These are phyloP conservation scores for Alternaria postmessia DNA, from an alignment of 2,329 filamentous ascomycete species.

Conservation along the genomic window DNA sequence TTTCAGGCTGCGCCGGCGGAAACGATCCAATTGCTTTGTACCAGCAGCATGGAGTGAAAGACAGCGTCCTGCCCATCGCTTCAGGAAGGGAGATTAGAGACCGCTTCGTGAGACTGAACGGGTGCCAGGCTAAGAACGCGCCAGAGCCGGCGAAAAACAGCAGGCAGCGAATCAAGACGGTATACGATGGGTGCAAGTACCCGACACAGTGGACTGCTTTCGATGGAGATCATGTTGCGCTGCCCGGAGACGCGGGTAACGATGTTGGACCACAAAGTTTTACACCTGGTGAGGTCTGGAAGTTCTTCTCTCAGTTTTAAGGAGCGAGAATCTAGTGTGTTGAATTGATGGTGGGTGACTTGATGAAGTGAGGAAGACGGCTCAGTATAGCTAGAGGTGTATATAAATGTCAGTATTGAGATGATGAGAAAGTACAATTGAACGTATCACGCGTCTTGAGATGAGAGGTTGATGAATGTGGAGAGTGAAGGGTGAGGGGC, in stretches of 20 bases:
- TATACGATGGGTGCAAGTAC: conserved; percentile 38
- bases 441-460: neutral
- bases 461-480: neutral
- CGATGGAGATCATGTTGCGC: conserved; percentile 29
- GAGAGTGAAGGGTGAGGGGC: neutral
- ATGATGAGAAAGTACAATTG: neutral
- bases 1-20: conserved; percentile 43
- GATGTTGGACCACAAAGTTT: conserved; percentile 23
- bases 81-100: conserved; percentile 50
- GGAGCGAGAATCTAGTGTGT: neutral
- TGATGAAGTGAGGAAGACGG: neutral
- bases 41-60: conserved; percentile 52
- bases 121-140: conserved; percentile 36
- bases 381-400: neutral
- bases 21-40: conserved; percentile 52
- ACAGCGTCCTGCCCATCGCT: conserved; percentile 49
- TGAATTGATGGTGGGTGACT: neutral
- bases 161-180: conserved; percentile 24
- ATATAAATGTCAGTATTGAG: neutral
- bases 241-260: conserved; percentile 24
- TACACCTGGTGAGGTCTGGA: conserved; percentile 42
- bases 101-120: conserved; percentile 51
- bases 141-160: conserved; percentile 28
- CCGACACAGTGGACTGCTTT: conserved; percentile 46
- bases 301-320: conserved; percentile 43